phyloP scores from a whole-genome alignment of 2,329 filamentous ascomycete species.

The Nemania serpens region DNA sequence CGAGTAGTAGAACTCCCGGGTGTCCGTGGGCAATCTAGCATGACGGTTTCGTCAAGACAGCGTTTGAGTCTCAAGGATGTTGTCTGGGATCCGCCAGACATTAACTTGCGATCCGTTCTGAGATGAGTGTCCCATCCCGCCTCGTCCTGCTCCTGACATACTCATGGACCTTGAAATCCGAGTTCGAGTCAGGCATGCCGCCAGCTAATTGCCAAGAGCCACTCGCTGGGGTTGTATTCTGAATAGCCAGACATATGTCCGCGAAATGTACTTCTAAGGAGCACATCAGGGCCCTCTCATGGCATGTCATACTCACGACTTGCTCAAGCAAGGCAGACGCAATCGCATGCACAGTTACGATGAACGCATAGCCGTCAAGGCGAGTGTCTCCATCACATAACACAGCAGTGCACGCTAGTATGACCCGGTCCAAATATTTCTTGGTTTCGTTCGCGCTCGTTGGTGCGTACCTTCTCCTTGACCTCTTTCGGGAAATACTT shows the following conservation, averaged over 20 bases:
- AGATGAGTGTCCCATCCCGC: constrained; percentile 33
- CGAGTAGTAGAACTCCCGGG: constrained; percentile 31
- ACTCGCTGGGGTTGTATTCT: neutral
- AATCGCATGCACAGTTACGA: neutral
- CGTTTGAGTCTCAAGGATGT: constrained; percentile 43
- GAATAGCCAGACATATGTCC: neutral
- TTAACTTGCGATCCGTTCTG: constrained; percentile 34
- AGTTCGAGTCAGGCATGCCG: neutral
- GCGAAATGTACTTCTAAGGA: neutral
- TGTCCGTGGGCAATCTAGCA: constrained; percentile 8
- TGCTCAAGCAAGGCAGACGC: neutral
- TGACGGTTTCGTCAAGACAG: constrained; percentile 36
- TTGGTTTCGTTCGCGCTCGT: constrained; percentile 74
- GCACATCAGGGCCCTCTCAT: neutral
- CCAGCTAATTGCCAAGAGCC: neutral
- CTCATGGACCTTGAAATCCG: neutral
- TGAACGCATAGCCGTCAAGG: neutral
- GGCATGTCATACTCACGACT: neutral
- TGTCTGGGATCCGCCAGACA: constrained; percentile 47
- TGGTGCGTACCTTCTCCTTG: constrained; percentile 69
- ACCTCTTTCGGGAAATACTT: constrained; percentile 76
- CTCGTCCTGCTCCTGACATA: neutral
- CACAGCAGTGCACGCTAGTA: constrained; percentile 59
- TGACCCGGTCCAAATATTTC: constrained; percentile 73
- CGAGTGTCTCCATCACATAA: constrained; percentile 56